A percentile compares a stretch with the other conserved stretches of the same genome.
phyloP scores from a whole-genome alignment of 2,329 filamentous ascomycete species.

The Tolypocladium guangdongense region DNA sequence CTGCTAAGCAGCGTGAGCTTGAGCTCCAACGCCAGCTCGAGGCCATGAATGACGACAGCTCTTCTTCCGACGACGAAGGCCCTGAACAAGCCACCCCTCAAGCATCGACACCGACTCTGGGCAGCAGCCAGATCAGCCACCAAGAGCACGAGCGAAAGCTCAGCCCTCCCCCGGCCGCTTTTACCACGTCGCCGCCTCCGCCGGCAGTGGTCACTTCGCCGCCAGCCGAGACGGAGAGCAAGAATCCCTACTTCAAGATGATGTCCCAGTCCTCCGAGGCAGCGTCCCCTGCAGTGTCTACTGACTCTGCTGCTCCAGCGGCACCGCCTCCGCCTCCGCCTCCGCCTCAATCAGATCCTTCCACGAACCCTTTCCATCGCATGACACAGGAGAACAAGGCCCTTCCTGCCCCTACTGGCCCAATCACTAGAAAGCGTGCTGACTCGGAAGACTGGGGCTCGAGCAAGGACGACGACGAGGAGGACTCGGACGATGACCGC shows the following conservation, averaged over 20 bases:
- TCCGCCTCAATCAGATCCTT: conserved; percentile 41
- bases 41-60: conserved; percentile 58
- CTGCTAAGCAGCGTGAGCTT: conserved; percentile 77
- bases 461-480: conserved; percentile 46
- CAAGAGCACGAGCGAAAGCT: conserved; percentile 43
- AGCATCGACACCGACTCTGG: conserved; percentile 45
- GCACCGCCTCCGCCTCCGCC: conserved; percentile 20
- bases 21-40: conserved; percentile 84
- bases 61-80: conserved; percentile 70
- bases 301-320: conserved; percentile 28
- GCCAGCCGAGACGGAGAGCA: conserved; percentile 62
- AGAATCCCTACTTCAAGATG: conserved; percentile 91
- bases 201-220: conserved; percentile 41
- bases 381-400: conserved; percentile 55
- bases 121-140: conserved; percentile 38
- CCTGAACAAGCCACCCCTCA: conserved; percentile 57
- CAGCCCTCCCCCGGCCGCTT: conserved; percentile 37
- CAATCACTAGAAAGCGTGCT: conserved; percentile 42
- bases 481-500: conserved; percentile 67
- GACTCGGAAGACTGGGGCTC: conserved; percentile 74
- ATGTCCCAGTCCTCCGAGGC: conserved; percentile 58
- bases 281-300: conserved; percentile 31
- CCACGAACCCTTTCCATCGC: conserved; percentile 95
- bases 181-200: conserved; percentile 39
- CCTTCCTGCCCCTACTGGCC: conserved; percentile 35